These are phyloP conservation scores for Phytopythium sindhum DNA, from an alignment of 352 stramenopile species.

Conservation along the genomic window DNA sequence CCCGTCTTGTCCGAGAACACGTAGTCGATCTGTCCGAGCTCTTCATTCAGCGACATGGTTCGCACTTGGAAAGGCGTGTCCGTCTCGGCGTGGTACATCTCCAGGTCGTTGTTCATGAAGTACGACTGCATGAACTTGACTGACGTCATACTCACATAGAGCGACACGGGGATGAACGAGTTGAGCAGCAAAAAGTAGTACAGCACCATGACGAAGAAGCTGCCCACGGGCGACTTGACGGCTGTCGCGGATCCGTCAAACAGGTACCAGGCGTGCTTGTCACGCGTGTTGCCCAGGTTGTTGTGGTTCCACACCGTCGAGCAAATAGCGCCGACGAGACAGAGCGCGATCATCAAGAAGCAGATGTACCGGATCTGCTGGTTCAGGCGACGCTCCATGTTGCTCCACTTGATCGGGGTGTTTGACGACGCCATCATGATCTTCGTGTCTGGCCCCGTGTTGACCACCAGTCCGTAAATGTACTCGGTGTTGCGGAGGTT, in stretches of 20 bases:
- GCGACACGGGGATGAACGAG: slow-evolving; percentile 93
- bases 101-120: slow-evolving; percentile 90
- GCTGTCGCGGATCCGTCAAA: slow-evolving; percentile 46
- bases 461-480: slow-evolving; percentile 90
- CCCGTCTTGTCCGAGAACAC: slow-evolving; percentile 95
- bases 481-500: slow-evolving; percentile 90
- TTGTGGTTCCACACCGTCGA: slow-evolving; percentile 68
- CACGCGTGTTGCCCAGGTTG: slow-evolving; percentile 39
- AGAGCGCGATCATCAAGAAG: slow-evolving; percentile 73
- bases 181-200: slow-evolving; percentile 94
- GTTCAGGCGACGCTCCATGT: slow-evolving; percentile 82
- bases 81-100: slow-evolving; percentile 93
- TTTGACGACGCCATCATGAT: slow-evolving; percentile 87
- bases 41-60: slow-evolving; percentile 92
- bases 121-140: slow-evolving; percentile 91
- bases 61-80: slow-evolving; percentile 91
- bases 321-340: slow-evolving; percentile 53
- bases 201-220: slow-evolving; percentile 90
- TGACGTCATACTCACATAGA: slow-evolving; percentile 94
- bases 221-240: slow-evolving; percentile 52
- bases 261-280: slow-evolving; percentile 66
- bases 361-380: slow-evolving; percentile 85
- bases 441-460: slow-evolving; percentile 88
- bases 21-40: slow-evolving; percentile 92
- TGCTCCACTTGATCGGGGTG: slow-evolving; percentile 85